Conservation (phyloP, 768 basidiomycete genomes). For the Leccinum disarticulatum region DNA sequence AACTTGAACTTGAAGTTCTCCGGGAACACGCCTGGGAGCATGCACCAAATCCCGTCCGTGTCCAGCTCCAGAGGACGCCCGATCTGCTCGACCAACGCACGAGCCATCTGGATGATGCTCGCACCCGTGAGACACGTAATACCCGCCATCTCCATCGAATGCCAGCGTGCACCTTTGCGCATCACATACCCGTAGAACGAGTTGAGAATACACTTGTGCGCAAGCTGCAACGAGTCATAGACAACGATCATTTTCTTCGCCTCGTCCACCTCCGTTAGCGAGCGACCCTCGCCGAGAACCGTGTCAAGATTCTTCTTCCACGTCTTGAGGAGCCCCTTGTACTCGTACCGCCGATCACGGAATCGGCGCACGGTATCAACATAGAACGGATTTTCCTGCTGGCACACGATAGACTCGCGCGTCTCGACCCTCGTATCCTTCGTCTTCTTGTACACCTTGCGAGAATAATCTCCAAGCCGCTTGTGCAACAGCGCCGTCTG, state of each 20-base stretch:
- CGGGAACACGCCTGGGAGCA: constrained; percentile 97
- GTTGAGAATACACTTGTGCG: constrained; percentile 99
- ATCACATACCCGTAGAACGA: constrained; percentile 99
- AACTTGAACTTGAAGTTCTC: constrained; percentile 98
- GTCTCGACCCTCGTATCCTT: constrained; percentile 96
- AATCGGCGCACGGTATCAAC: constrained; percentile 97
- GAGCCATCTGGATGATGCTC: constrained; percentile 98
- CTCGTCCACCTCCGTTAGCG: constrained; percentile 87
- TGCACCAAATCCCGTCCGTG: constrained; percentile 99
- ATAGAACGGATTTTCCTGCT: constrained; percentile 98
- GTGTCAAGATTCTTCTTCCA: constrained; percentile 98
- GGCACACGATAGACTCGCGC: constrained; percentile 93
- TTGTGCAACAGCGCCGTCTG: constrained; percentile 94
- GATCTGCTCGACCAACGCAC: constrained; percentile 95
- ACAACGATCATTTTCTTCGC: constrained; percentile 99
- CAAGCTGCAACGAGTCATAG: constrained; percentile 97
- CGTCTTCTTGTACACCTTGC: constrained; percentile 97
- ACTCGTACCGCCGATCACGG: constrained; percentile 97
- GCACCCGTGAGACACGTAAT: constrained; percentile 98
- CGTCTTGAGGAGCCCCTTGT: constrained; percentile 97
- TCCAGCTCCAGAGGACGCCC: constrained; percentile 96
- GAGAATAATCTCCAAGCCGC: constrained; percentile 95
- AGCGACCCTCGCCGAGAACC: constrained; percentile 61
- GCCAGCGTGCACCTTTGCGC: constrained; percentile 99
- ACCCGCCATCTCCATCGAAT: constrained; percentile 99